Evolutionary conservation across 129 eudicot genomes (phyloP), one percentile per base, ranked within the genome.

Genomic region (Centella asiatica): DNA sequence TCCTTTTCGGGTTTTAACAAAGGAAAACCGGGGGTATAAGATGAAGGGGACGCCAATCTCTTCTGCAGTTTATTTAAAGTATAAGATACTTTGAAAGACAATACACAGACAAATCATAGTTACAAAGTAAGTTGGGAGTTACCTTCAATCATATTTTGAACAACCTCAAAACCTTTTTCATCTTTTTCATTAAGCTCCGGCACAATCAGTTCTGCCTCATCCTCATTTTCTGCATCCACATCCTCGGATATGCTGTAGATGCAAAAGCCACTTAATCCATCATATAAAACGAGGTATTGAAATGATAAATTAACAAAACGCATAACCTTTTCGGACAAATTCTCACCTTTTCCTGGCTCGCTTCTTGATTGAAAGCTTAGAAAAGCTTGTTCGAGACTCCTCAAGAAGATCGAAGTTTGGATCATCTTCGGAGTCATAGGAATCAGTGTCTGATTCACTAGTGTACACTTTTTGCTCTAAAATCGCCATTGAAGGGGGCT

Each of bases 341-440:
- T 46, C 27, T 22, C 40, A 85, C 90, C 83, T 68, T 55, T 74
- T 40, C 18, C 42, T 77, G 48, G 76, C 18, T 60, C 72, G 81
- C 44, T 64, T 70, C 40, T 68, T 73, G 71, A 85, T 74, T 15
- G 90, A 83, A 33, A 89, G 77, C 25, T 66, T 56, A 13, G 97
- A 89, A 3, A 89, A 33, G 0, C 34, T 73, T 15, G 81, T 74
- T 53, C 49, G 82, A 55, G 85, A 73, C 49, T 74, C 78, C 60
- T 79, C 83, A 26, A 79, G 65, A 49, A 68, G 42, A 47, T 76
- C 75, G 50, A 79, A 88, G 58, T 29, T 70, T 27, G 96, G 94
- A 29, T 82, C 95, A 9, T 75, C 66, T 57, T 66, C 75, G 5
- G 89, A 88, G 64, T 88, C 89, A 72, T 78, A 83, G 6, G 92